Percentiles rank a stretch among this genome's conserved stretches.
Conservation (phyloP, 116 monocot species). For the Cymodocea nodosa region DNA sequence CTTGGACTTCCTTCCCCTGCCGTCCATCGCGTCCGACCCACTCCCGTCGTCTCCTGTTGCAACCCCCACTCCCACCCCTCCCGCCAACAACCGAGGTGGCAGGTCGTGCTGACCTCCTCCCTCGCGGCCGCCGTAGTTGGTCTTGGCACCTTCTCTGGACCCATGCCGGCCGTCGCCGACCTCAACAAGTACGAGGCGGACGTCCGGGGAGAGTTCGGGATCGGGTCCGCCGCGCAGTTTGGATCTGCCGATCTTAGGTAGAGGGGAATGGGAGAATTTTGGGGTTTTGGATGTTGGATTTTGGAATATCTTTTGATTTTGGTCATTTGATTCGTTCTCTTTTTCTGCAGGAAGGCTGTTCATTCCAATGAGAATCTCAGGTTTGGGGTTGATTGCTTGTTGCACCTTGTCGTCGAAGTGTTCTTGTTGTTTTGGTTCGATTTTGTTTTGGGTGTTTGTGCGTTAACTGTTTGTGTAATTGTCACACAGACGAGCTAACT, state of each 20-base stretch:
- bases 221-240: slow-evolving; percentile 90
- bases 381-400: slow-evolving; percentile 14
- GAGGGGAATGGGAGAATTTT: neutral
- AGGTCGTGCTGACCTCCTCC: slow-evolving; percentile 33
- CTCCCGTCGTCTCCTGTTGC: neutral
- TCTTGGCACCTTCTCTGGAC: slow-evolving; percentile 1
- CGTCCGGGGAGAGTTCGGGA: slow-evolving; percentile 82
- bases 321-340: neutral
- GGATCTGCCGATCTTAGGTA: slow-evolving; percentile 94
- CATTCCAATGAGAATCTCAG: slow-evolving; percentile 93
- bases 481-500: slow-evolving; percentile 68
- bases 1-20: neutral
- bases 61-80: neutral
- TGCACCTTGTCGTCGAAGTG: neutral
- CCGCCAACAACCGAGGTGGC: slow-evolving; percentile 19
- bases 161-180: slow-evolving; percentile 58
- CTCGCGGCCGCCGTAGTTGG: slow-evolving; percentile 38
- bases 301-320: neutral
- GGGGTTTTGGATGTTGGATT: neutral
- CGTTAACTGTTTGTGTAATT: neutral
- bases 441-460: neutral
- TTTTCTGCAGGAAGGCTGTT: slow-evolving; percentile 62
- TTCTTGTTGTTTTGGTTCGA: too few relatives aligned
- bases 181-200: slow-evolving; percentile 90
- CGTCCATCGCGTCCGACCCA: neutral